phyloP scores from a whole-genome alignment of 2,329 filamentous ascomycete genomes.

The Leptographium galeiforme region DNA sequence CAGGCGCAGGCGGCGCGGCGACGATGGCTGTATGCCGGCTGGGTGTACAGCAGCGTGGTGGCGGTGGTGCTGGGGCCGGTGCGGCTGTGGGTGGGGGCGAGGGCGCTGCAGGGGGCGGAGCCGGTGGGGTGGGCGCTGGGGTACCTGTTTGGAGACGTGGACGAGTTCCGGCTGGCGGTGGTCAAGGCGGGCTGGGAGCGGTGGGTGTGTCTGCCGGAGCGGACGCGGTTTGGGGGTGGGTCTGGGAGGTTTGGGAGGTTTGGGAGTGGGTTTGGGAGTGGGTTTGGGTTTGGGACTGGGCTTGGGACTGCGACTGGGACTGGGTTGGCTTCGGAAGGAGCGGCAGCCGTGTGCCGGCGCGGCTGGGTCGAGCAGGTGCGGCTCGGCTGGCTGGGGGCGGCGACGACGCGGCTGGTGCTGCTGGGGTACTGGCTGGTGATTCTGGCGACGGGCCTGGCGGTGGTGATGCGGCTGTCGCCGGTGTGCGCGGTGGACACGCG shows the following conservation, averaged over 20 bases:
- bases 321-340: no score
- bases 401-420: slow-evolving; percentile 70
- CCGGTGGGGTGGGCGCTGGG: slow-evolving; percentile 86
- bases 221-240: background rate
- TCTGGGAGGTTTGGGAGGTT: no score
- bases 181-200: slow-evolving; percentile 52
- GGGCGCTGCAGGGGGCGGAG: slow-evolving; percentile 59
- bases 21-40: slow-evolving; percentile 74
- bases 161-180: slow-evolving; percentile 57
- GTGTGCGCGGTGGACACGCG: slow-evolving; percentile 88
- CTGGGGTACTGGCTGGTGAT: slow-evolving; percentile 60
- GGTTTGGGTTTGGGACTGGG: no score
- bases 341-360: slow-evolving; percentile 23
- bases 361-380: slow-evolving; percentile 57
- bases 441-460: slow-evolving; percentile 55
- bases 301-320: no score
- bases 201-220: slow-evolving; percentile 61
- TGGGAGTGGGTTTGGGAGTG: no score
- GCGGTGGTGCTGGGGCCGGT: slow-evolving; percentile 57
- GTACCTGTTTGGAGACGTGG: slow-evolving; percentile 73
- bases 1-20: slow-evolving; percentile 59
- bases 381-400: slow-evolving; percentile 51
- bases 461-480: slow-evolving; percentile 61
- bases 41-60: slow-evolving; percentile 58
- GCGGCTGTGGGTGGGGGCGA: slow-evolving; percentile 50